Evolutionary conservation across 306 rosid genomes (phyloP), one percentile per base, ranked within the genome.

Genomic region (Cicer judaicum): DNA sequence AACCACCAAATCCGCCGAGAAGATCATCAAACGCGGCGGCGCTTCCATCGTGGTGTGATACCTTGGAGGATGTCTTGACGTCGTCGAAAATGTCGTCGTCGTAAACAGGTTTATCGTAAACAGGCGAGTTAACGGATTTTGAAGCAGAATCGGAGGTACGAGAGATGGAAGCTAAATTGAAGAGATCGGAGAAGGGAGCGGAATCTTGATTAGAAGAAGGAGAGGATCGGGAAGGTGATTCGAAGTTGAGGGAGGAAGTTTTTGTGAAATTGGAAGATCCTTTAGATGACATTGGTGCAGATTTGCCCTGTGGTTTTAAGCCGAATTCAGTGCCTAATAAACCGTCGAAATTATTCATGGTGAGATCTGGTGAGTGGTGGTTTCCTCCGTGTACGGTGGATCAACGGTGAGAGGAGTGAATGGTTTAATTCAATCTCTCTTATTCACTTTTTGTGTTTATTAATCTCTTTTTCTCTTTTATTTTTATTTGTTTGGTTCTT

Each of bases 281-380:
- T 67, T 89, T 89, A 13, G 98, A 83, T 10, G 88, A 83, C 85
- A 94, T 90, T 78, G 99, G 93, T 4, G 86, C 85, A 44, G 93
- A 77, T 74, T 92, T 91, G 7, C 88, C 92, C 3, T 90, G 95
- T 10, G 89, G 89, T 73, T 94, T 94, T 80, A 90, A 84, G 41
- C 93, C 96, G 76, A 71, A 92, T 68, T 94, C 96, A 47, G 86
- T 63, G 19, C 86, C 79, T 76, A 94, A 78, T 72, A 94, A 96
- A 57, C 96, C 96, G 65, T 92, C 91, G 84, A 92, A 89, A 81
- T 92, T 90, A 87, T 88, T 90, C 99, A 91, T 91, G 59, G 79
- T 65, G 66, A 50, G 82, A 73, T 67, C 52, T 44, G 56, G 41
- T 47, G 61, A 40, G 69, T 14, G 70, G 72, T 47, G 42, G 72